phyloP scores from a whole-genome alignment of 2,329 filamentous ascomycete genomes.

The Stachybotrys elegans region DNA sequence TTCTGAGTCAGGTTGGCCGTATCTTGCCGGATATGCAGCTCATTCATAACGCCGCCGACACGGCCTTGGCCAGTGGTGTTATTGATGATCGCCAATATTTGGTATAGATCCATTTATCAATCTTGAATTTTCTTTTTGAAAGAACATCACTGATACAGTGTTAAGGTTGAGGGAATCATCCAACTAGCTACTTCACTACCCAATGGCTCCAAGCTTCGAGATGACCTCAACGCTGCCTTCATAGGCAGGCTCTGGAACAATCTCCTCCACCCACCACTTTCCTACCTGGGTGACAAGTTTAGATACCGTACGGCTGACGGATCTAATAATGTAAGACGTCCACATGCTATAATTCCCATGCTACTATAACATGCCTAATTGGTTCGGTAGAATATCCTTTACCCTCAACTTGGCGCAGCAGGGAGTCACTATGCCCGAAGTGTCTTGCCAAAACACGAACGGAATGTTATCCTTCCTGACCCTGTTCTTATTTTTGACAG shows the following conservation, averaged over 20 bases:
- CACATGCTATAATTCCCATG: too few species aligned
- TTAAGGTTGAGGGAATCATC: not conserved
- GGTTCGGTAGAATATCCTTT: too few species aligned
- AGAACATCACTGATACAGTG: not conserved
- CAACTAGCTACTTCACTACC: not conserved
- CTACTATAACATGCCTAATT: too few species aligned
- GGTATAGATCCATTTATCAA: not conserved
- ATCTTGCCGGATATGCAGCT: not conserved
- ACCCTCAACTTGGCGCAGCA: too few species aligned
- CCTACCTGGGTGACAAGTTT: too few species aligned
- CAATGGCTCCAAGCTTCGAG: not conserved
- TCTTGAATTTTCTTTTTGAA: too few species aligned
- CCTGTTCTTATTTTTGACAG: not conserved
- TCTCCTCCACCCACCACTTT: too few species aligned
- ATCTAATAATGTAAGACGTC: too few species aligned
- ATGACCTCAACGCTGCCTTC: not conserved
- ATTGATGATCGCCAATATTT: not conserved
- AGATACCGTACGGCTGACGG: too few species aligned
- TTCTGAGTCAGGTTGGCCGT: not conserved
- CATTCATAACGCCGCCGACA: not conserved
- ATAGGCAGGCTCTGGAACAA: too few species aligned
- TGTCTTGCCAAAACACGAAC: not conserved
- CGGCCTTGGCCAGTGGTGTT: not conserved
- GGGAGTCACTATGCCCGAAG: slow-evolving; percentile 9
- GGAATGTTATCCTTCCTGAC: not conserved